Percentiles rank a stretch among this genome's conserved stretches.
These are phyloP conservation scores for Aquilaria agallochum DNA, from an alignment of 441 rosid genomes.

Conservation along the genomic window DNA sequence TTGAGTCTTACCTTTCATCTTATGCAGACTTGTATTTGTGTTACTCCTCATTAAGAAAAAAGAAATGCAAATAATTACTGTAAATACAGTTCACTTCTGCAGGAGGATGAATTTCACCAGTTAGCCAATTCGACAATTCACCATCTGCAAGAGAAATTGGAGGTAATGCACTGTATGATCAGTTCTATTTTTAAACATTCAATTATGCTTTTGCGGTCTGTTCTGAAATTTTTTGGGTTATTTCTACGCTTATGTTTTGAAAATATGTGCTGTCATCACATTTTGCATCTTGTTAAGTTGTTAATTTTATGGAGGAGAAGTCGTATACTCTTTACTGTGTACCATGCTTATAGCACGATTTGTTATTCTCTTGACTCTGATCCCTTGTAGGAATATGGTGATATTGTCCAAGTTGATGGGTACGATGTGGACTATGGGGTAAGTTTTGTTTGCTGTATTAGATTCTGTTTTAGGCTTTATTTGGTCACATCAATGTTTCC, in stretches of 20 bases:
- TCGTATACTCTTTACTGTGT: too few species aligned
- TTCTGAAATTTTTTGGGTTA: background rate
- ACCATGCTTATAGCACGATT: too few species aligned
- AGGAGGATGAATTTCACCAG: slow-evolving; percentile 84
- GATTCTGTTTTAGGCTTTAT: background rate
- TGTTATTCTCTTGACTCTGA: slow-evolving; percentile 1
- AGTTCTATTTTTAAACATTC: background rate
- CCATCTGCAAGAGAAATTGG: slow-evolving; percentile 76
- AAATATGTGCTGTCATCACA: too few species aligned
- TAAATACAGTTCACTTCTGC: slow-evolving; percentile 60
- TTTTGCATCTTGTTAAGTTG: too few species aligned
- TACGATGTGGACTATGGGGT: slow-evolving; percentile 93
- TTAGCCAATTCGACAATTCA: slow-evolving; percentile 73
- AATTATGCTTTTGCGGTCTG: too few species aligned
- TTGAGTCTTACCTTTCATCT: background rate
- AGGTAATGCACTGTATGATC: slow-evolving; percentile 31
- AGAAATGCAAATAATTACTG: slow-evolving; percentile 17
- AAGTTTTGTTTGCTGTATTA: slow-evolving; percentile 17
- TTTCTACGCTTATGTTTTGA: background rate
- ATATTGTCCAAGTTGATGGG: slow-evolving; percentile 70
- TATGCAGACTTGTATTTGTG: too few species aligned
- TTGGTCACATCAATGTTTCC: background rate
- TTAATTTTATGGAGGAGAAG: too few species aligned
- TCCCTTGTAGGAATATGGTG: slow-evolving; percentile 72
- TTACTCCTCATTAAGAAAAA: background rate